Conservation (phyloP, 1,284 basidiomycete genomes). For the Pascua guehoae region DNA sequence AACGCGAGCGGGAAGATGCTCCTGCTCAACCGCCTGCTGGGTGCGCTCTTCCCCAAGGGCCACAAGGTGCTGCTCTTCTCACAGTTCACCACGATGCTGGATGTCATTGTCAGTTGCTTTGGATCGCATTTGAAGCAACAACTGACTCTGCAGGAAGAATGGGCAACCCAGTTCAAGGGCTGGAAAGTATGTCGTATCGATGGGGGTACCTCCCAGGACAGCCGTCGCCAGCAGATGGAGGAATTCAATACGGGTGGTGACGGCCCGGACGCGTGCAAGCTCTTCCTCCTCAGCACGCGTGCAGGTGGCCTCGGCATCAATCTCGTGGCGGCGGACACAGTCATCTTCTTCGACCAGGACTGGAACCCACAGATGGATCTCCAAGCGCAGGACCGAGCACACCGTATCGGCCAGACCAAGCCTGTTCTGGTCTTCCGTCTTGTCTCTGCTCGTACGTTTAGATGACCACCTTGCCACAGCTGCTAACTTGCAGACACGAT, state of each 20-base stretch:
- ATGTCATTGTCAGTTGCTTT: slow-evolving; percentile 72
- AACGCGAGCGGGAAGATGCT: slow-evolving; percentile 95
- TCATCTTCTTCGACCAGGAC: slow-evolving; percentile 92
- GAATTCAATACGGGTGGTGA: slow-evolving; percentile 77
- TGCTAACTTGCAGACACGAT: slow-evolving; percentile 59
- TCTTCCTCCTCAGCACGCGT: slow-evolving; percentile 89
- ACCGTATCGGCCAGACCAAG: slow-evolving; percentile 88
- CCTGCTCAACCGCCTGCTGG: slow-evolving; percentile 80
- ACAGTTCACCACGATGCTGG: slow-evolving; percentile 93
- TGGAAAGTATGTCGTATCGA: slow-evolving; percentile 87
- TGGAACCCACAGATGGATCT: slow-evolving; percentile 96
- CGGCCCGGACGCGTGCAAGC: slow-evolving; percentile 62
- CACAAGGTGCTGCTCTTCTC: slow-evolving; percentile 92
- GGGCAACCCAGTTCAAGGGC: slow-evolving; percentile 75
- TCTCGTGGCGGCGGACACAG: slow-evolving; percentile 87
- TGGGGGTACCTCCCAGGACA: slow-evolving; percentile 71
- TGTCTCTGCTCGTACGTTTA: slow-evolving; percentile 60
- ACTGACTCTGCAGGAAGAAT: slow-evolving; percentile 57
- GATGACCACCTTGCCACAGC: neutral
- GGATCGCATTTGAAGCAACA: neutral
- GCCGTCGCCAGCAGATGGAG: slow-evolving; percentile 78
- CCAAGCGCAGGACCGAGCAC: slow-evolving; percentile 92
- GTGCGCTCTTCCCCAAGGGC: slow-evolving; percentile 71
- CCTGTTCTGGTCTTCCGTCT: slow-evolving; percentile 86
- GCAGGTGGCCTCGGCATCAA: slow-evolving; percentile 92